Evolutionary conservation across 139 green algal genomes (phyloP).

Genomic region (Astrephomene gubernaculifera): DNA sequence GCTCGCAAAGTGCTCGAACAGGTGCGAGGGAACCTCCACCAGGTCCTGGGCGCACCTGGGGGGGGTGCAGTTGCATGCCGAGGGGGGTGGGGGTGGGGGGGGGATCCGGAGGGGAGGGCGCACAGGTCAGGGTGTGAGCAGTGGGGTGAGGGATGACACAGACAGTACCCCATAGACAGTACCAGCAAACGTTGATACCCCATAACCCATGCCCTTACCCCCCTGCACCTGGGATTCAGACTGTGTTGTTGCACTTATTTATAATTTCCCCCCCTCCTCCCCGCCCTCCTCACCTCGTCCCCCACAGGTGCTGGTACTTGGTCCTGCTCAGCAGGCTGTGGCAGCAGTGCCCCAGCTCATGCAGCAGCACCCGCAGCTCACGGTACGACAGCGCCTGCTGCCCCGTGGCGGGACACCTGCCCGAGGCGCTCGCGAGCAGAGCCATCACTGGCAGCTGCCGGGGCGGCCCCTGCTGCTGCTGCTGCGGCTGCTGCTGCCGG

Average conservation of each 20-base stretch:
- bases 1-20: slow-evolving; percentile 83
- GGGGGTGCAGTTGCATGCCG: neutral
- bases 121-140: too few species aligned
- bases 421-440: slow-evolving; percentile 68
- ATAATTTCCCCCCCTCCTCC: too few species aligned
- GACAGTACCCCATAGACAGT: too few species aligned
- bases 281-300: slow-evolving; percentile 58
- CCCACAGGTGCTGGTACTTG: slow-evolving; percentile 88
- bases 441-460: slow-evolving; percentile 71
- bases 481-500: neutral
- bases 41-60: slow-evolving; percentile 84
- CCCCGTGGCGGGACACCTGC: slow-evolving; percentile 23
- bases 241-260: too few species aligned
- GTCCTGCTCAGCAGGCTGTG: slow-evolving; percentile 89
- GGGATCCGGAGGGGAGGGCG: too few species aligned
- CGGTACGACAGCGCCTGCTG: slow-evolving; percentile 39
- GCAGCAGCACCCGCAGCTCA: slow-evolving; percentile 86
- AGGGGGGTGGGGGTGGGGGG: too few species aligned
- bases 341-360: slow-evolving; percentile 94
- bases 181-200: too few species aligned
- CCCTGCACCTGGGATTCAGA: too few species aligned
- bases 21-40: slow-evolving; percentile 90
- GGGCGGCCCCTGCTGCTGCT: neutral
- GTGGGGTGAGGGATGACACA: too few species aligned
- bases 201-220: too few species aligned